Evolutionary conservation across 768 basidiomycete genomes (phyloP).

Genomic region (Hericium coralloides): DNA sequence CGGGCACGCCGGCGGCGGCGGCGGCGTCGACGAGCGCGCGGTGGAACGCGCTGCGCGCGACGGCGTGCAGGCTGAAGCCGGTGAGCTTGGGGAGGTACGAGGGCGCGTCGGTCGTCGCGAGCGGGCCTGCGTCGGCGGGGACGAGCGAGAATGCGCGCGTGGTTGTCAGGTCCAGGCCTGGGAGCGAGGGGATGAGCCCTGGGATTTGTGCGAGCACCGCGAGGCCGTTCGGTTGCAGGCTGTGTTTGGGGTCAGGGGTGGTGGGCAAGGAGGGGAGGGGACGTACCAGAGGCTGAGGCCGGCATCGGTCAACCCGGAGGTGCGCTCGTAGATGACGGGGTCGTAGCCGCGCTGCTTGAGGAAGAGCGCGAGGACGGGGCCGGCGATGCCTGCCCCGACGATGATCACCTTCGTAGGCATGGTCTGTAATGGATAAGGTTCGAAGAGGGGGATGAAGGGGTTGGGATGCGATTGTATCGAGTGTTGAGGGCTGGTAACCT

Average conservation of each 20-base stretch:
- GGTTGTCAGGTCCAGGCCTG: neutral
- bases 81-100: constrained; percentile 12
- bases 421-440: too few relatives aligned
- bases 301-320: constrained; percentile 1
- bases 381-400: constrained; percentile 11
- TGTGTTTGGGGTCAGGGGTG: neutral
- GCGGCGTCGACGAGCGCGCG: constrained; percentile 23
- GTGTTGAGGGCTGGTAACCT: too few relatives aligned
- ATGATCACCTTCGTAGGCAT: constrained; percentile 8
- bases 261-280: neutral
- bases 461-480: too few relatives aligned
- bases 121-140: constrained; percentile 18
- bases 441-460: too few relatives aligned
- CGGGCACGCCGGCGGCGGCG: constrained; percentile 22
- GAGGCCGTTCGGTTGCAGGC: constrained; percentile 13
- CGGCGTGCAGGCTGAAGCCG: constrained; percentile 23
- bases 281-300: constrained; percentile 13
- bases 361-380: constrained; percentile 13
- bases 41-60: constrained; percentile 24
- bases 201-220: constrained; percentile 8
- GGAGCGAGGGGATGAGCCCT: constrained; percentile 2
- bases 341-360: constrained; percentile 11
- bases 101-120: constrained; percentile 20
- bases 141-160: constrained; percentile 9
- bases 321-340: constrained; percentile 12